These are phyloP conservation scores for Elsinoe arachidis DNA, from an alignment of 2,329 filamentous ascomycete genomes.

Conservation along the genomic window DNA sequence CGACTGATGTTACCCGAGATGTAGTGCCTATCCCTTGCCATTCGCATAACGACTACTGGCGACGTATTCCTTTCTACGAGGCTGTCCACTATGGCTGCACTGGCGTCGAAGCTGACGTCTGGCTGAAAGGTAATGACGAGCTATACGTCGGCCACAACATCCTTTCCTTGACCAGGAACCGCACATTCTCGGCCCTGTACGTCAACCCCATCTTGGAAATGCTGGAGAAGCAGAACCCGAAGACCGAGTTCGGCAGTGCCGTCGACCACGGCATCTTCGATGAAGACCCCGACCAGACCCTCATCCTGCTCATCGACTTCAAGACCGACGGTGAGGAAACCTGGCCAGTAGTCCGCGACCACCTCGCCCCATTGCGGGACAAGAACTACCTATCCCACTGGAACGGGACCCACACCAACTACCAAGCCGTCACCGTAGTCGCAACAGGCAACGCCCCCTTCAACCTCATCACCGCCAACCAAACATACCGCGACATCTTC, in stretches of 20 bases:
- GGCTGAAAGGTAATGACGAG: slow-evolving; percentile 40
- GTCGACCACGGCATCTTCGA: slow-evolving; percentile 46
- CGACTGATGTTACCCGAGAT: slow-evolving; percentile 32
- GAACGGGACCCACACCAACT: slow-evolving; percentile 42
- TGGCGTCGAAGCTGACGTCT: slow-evolving; percentile 62
- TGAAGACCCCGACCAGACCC: slow-evolving; percentile 30
- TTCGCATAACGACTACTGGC: slow-evolving; percentile 66
- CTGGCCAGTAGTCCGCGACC: slow-evolving; percentile 45
- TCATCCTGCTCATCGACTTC: slow-evolving; percentile 60
- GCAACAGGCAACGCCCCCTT: slow-evolving; percentile 58
- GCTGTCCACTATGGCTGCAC: slow-evolving; percentile 53
- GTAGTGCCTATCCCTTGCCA: slow-evolving; percentile 52
- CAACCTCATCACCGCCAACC: slow-evolving; percentile 44
- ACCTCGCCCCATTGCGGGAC: slow-evolving; percentile 52
- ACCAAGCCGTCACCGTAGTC: slow-evolving; percentile 58
- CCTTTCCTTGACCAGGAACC: slow-evolving; percentile 44
- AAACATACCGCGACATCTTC: slow-evolving; percentile 49
- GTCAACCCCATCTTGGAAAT: slow-evolving; percentile 54
- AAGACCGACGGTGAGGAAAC: slow-evolving; percentile 50
- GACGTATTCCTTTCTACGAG: slow-evolving; percentile 52
- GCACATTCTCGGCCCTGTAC: slow-evolving; percentile 56
- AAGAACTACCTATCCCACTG: slow-evolving; percentile 45
- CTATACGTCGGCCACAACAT: slow-evolving; percentile 57
- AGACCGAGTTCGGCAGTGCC: slow-evolving; percentile 38
- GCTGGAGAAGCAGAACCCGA: slow-evolving; percentile 46